Evolutionary conservation across 192 early-diverging fungal genomes (phyloP).

Genomic region (Backusella sp.): DNA sequence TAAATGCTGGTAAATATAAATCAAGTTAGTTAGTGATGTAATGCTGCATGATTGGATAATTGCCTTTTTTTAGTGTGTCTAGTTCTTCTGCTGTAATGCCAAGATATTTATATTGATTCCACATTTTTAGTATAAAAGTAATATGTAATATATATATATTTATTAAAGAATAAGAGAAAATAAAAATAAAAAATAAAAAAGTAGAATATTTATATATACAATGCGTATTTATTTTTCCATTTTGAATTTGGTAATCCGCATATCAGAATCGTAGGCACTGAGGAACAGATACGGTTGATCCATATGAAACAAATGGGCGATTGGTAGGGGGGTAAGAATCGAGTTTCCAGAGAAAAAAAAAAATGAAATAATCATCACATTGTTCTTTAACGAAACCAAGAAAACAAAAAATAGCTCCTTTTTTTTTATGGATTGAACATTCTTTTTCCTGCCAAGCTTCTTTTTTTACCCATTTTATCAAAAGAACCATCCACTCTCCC

Average conservation of each 20-base stretch:
- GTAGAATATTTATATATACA: background rate
- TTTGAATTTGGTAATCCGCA: background rate
- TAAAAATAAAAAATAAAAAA: background rate
- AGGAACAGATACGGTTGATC: background rate
- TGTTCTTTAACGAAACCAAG: background rate
- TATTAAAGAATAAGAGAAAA: too few relatives aligned
- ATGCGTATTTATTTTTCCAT: too few relatives aligned
- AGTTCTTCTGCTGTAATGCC: conserved; percentile 5
- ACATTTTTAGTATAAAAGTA: background rate
- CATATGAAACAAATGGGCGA: background rate
- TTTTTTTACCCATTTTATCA: too few relatives aligned
- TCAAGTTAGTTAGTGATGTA: background rate
- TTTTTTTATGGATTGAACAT: background rate
- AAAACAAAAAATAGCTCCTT: background rate
- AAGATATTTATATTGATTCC: background rate
- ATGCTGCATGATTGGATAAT: background rate
- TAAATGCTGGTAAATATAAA: background rate
- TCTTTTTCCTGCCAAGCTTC: background rate
- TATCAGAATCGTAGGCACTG: too few relatives aligned
- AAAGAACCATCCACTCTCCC: too few relatives aligned
- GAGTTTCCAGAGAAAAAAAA: background rate
- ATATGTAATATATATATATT: too few relatives aligned
- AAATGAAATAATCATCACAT: background rate
- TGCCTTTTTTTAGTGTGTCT: conserved; percentile 9
- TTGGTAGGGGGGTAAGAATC: background rate